phyloP scores from a whole-genome alignment of 176 grass and related monocot species.

The Oryza glumipatula region DNA sequence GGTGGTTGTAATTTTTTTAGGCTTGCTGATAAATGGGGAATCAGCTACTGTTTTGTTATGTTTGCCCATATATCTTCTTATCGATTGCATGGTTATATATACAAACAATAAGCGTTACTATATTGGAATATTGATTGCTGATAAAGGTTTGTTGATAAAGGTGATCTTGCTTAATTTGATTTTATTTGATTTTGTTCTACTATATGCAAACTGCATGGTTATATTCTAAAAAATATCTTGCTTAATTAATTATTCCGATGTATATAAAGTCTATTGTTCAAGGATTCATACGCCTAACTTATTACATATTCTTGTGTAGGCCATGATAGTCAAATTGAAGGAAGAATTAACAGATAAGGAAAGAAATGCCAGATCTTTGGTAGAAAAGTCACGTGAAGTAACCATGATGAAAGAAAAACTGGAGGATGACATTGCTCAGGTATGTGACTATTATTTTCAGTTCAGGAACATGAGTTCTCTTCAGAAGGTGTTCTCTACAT shows the following conservation, averaged over 20 bases:
- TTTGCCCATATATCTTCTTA: no score
- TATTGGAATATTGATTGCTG: no score
- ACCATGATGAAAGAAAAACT: constrained; percentile 53
- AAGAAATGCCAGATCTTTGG: constrained; percentile 53
- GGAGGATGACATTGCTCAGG: constrained; percentile 58
- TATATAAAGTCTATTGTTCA: constrained; percentile 11
- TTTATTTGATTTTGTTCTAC: not conserved
- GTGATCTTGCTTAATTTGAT: not conserved
- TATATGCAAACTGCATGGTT: not conserved
- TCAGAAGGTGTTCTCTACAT: not conserved
- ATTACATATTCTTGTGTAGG: constrained; percentile 48
- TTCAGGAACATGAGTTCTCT: not conserved
- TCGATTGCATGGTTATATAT: no score
- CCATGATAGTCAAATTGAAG: constrained; percentile 65
- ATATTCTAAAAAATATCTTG: constrained; percentile 24
- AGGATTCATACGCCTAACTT: not conserved
- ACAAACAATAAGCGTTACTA: no score
- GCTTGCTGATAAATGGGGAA: no score
- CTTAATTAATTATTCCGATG: not conserved
- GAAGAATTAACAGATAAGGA: constrained; percentile 55
- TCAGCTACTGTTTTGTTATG: no score
- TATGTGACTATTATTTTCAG: constrained; percentile 40
- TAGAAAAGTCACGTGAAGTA: constrained; percentile 67
- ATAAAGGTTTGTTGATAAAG: no score
- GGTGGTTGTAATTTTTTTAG: no score